Evolutionary conservation across 2,329 filamentous ascomycete genomes (phyloP), one percentile per base, ranked within the genome.

Genomic region (Arachnomyces sp.): DNA sequence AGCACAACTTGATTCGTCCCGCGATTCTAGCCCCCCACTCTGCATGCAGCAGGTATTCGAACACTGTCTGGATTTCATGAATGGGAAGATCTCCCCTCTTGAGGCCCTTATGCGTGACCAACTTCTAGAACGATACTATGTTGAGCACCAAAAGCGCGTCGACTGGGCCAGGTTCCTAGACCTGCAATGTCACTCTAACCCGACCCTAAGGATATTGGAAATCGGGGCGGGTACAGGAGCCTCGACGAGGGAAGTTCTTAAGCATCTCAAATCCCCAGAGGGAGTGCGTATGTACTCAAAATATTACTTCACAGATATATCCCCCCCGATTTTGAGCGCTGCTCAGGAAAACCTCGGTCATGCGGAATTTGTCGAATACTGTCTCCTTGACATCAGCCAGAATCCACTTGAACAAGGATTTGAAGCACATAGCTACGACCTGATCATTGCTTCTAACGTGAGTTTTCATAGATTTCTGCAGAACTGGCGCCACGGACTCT

Each of bases 201-300:
- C 50, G 2, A 38, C 46, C n/a, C 36, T 47, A 2, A 37, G 39
- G 1, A 54, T 65, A 18, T 50, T 64, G 0, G 59, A 65, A 37
- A 44, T 64, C 6, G 62, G 61, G 0, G 59, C 50, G 2, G 59
- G 56, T 1, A 58, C 56, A 7, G 60, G 57, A 2, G 57, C 46
- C 0, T 52, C 53, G 2, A 60, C 59, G 2, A 32, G 34, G 2
- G 9, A 16, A 5, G 28, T 47, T 4, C 28, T 51, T 1, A 18
- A 48, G 14, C 38, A 36, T 8, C 34, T 55, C 6, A 46, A 44
- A 4, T 42, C 28, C 40, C 52, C 5, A 16, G 45, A 51, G 3
- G 49, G 61, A 18, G 18, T 13, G 12, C 32, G 31, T 4, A 5
- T n/a, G 7, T 36, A 14, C 34, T 41, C 17, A 31, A 40, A 49